These are phyloP conservation scores for Aquilaria yunnanensis DNA, from an alignment of 345 rosid species.

Conservation along the genomic window DNA sequence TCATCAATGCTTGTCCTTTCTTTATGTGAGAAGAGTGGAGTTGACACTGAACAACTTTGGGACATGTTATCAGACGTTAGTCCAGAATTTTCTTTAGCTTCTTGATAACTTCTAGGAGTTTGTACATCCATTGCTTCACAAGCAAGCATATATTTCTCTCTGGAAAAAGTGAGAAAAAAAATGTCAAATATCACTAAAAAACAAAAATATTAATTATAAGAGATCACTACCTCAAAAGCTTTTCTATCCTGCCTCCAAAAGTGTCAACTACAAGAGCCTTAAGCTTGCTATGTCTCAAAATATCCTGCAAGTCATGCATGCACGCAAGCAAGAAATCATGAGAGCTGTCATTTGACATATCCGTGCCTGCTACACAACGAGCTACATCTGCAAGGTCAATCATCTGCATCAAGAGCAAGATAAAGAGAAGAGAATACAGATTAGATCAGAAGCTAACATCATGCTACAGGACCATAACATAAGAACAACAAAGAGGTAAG, in stretches of 20 bases:
- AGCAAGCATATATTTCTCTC: slow-evolving; percentile 67
- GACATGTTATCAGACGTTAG: slow-evolving; percentile 35
- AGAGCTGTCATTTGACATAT: slow-evolving; percentile 52
- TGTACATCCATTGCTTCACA: slow-evolving; percentile 43
- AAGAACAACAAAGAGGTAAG: not conserved
- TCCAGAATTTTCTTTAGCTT: slow-evolving; percentile 37
- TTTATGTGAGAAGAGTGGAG: slow-evolving; percentile 46
- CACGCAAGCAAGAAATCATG: slow-evolving; percentile 62
- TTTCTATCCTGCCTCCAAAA: slow-evolving; percentile 72
- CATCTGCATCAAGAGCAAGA: slow-evolving; percentile 38
- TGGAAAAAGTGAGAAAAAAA: slow-evolving; percentile 26
- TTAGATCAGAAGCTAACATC: not conserved
- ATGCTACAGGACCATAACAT: not conserved
- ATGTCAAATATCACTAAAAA: not conserved
- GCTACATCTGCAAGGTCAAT: slow-evolving; percentile 80
- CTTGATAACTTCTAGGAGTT: slow-evolving; percentile 28
- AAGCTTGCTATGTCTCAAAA: slow-evolving; percentile 56
- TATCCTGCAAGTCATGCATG: slow-evolving; percentile 74
- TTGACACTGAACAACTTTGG: slow-evolving; percentile 34
- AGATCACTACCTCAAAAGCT: slow-evolving; percentile 49
- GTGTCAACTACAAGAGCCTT: slow-evolving; percentile 80
- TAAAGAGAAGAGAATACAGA: slow-evolving; percentile 1
- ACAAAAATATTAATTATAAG: slow-evolving; percentile 10
- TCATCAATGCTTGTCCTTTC: slow-evolving; percentile 77
- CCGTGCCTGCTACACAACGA: slow-evolving; percentile 67